Conservation (phyloP, 2,329 filamentous ascomycete species). For the Boeremia lycopersici region DNA sequence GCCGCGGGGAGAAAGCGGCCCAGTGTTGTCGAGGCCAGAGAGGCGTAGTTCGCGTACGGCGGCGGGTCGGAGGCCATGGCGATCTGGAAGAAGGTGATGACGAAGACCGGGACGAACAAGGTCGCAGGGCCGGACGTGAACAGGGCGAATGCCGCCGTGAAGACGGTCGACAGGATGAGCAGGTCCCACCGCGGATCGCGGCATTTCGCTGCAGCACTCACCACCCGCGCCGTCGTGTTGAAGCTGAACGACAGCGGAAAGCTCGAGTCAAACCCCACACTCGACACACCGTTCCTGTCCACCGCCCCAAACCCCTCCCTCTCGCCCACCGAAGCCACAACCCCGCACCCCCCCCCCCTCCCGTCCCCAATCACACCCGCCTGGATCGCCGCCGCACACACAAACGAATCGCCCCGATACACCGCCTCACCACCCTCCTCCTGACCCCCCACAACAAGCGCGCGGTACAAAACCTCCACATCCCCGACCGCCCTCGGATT, state of each 20-base stretch:
- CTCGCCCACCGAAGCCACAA: slow-evolving; percentile 35
- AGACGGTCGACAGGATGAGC: slow-evolving; percentile 40
- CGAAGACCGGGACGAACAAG: slow-evolving; percentile 40
- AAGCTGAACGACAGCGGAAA: slow-evolving; percentile 46
- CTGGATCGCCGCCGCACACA: slow-evolving; percentile 47
- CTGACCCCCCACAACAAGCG: slow-evolving; percentile 72
- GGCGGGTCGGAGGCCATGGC: slow-evolving; percentile 47
- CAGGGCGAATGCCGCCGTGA: slow-evolving; percentile 39
- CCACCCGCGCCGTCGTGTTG: slow-evolving; percentile 20
- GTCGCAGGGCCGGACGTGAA: slow-evolving; percentile 37
- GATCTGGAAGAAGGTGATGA: slow-evolving; percentile 43
- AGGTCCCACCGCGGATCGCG: slow-evolving; percentile 44
- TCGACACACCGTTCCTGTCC: slow-evolving; percentile 39
- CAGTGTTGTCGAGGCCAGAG: slow-evolving; percentile 39
- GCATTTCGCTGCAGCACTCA: slow-evolving; percentile 29
- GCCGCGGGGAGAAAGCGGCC: slow-evolving; percentile 44
- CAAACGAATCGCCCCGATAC: slow-evolving; percentile 48
- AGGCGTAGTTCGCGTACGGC: slow-evolving; percentile 35
- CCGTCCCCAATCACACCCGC: slow-evolving; percentile 37
- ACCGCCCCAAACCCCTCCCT: slow-evolving; percentile 28
- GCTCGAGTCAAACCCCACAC: slow-evolving; percentile 39
- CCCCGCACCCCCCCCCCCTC: slow-evolving; percentile 46
- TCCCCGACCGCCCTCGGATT: slow-evolving; percentile 60
- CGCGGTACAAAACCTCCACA: slow-evolving; percentile 67
- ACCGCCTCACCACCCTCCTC: slow-evolving; percentile 26